These are phyloP conservation scores for Trichoderma asperelloides DNA, from an alignment of 495 filamentous ascomycete species.

Conservation along the genomic window DNA sequence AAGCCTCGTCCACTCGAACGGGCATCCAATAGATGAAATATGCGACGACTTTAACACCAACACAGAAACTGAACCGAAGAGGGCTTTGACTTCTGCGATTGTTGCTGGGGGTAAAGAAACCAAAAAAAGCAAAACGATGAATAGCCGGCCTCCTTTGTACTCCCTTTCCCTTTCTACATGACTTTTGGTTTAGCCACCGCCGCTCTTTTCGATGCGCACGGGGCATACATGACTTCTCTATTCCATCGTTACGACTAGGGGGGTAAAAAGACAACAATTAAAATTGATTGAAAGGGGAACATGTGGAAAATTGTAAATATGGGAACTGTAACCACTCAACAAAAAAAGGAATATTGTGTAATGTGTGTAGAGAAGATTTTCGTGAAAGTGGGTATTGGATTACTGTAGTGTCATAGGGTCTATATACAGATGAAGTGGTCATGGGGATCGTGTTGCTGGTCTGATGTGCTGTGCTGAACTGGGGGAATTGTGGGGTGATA, in stretches of 20 bases:
- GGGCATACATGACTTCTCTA: constrained; percentile 7
- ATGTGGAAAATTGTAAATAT: neutral
- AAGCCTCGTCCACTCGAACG: constrained; percentile 5
- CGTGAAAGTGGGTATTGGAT: constrained; percentile 6
- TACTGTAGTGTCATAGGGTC: constrained; percentile 8
- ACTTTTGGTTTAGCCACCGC: constrained; percentile 1
- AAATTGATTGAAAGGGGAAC: neutral
- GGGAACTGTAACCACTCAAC: neutral
- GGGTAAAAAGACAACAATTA: neutral
- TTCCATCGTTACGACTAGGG: constrained; percentile 2
- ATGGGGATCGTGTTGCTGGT: constrained; percentile 1
- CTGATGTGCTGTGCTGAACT: neutral
- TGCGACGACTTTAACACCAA: neutral
- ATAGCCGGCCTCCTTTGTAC: constrained; percentile 7
- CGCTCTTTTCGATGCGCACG: neutral
- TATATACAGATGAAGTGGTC: constrained; percentile 8
- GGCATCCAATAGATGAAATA: constrained; percentile 1
- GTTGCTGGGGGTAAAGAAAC: neutral
- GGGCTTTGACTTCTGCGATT: neutral
- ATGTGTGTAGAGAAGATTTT: neutral
- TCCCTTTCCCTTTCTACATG: constrained; percentile 6
- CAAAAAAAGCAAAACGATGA: neutral
- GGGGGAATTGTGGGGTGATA: neutral
- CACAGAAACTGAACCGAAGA: constrained; percentile 1
- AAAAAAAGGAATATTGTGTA: constrained; percentile 2